These are phyloP conservation scores for Geotrichum reessii DNA, from an alignment of 1,139 yeast species.

Conservation along the genomic window DNA sequence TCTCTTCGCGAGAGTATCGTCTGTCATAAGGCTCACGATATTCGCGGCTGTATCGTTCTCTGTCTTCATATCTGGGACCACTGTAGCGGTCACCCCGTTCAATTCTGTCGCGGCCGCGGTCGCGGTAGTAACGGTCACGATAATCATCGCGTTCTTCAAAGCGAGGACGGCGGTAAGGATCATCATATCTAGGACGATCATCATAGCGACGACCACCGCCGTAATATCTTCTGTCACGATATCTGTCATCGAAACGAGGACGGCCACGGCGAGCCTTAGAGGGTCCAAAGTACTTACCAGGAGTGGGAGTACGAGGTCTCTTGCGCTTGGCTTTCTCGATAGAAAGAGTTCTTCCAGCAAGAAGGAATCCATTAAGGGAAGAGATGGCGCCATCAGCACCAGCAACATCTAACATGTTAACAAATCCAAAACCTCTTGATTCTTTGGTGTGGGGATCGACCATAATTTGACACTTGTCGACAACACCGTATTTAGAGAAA, in stretches of 20 bases:
- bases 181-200: slow-evolving; percentile 27
- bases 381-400: slow-evolving; percentile 35
- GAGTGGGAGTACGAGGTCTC: slow-evolving; percentile 40
- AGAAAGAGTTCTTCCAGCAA: slow-evolving; percentile 34
- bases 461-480: slow-evolving; percentile 37
- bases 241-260: slow-evolving; percentile 22
- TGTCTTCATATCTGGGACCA: slow-evolving; percentile 23
- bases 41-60: slow-evolving; percentile 23
- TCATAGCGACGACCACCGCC: slow-evolving; percentile 23
- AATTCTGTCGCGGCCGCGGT: slow-evolving; percentile 27
- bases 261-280: slow-evolving; percentile 32
- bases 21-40: slow-evolving; percentile 22
- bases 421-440: slow-evolving; percentile 40
- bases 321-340: slow-evolving; percentile 38
- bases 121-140: slow-evolving; percentile 28
- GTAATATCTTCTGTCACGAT: slow-evolving; percentile 20
- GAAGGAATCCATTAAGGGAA: slow-evolving; percentile 31
- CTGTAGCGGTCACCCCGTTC: slow-evolving; percentile 24
- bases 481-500: slow-evolving; percentile 34
- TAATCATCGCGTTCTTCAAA: slow-evolving; percentile 29
- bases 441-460: slow-evolving; percentile 38
- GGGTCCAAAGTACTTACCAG: slow-evolving; percentile 41
- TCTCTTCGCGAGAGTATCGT: slow-evolving; percentile 24
- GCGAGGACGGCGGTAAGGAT: slow-evolving; percentile 29
- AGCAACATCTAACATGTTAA: slow-evolving; percentile 33